These are phyloP conservation scores for Cryphonectria radicalis DNA, from an alignment of 2,329 filamentous ascomycete species.

Conservation along the genomic window DNA sequence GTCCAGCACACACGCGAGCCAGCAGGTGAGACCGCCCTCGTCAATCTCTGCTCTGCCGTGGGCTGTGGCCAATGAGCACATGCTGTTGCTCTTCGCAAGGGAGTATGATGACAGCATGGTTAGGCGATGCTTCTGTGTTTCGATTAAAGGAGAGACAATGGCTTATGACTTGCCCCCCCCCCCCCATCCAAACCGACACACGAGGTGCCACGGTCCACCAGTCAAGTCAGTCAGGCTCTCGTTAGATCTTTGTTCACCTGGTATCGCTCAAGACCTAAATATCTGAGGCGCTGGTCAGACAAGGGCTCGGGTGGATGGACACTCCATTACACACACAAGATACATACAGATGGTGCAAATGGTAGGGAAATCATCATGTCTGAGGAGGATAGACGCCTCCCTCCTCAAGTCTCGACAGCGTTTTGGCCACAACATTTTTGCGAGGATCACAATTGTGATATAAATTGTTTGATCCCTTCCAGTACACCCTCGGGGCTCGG, in stretches of 20 bases:
- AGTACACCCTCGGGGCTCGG: conserved; percentile 82
- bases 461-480: conserved; percentile 63
- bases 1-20: neutral
- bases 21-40: neutral
- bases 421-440: conserved; percentile 23
- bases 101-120: neutral
- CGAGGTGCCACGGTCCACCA: conserved; percentile 7
- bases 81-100: conserved; percentile 4
- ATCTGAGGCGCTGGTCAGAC: neutral
- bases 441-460: conserved; percentile 22
- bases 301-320: neutral
- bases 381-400: too few species aligned
- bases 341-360: neutral
- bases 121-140: neutral
- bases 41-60: neutral
- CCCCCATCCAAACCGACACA: neutral
- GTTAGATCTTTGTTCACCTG: neutral
- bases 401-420: conserved; percentile 10
- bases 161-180: neutral
- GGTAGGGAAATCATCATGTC: neutral
- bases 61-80: conserved; percentile 9
- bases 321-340: neutral
- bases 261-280: neutral
- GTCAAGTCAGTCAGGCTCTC: neutral
- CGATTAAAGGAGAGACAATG: neutral